These are phyloP conservation scores for Nicotiana tabacum DNA, from an alignment of 257 asterid species.

Conservation along the genomic window DNA sequence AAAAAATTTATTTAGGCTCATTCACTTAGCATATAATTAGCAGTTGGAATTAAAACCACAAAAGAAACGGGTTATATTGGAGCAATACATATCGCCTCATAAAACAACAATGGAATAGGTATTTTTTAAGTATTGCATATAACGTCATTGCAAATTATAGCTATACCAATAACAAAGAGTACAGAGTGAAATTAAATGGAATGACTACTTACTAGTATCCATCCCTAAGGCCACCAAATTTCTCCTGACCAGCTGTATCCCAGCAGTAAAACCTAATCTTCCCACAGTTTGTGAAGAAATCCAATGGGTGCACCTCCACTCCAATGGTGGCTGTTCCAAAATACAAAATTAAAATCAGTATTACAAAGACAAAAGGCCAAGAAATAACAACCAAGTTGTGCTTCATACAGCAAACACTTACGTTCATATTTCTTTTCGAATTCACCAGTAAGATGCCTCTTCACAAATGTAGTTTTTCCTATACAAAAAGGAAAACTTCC, in stretches of 20 bases:
- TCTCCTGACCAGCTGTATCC: constrained; percentile 97
- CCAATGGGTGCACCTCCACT: constrained; percentile 87
- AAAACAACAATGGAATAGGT: no score
- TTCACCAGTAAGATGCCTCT: constrained; percentile 91
- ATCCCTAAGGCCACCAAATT: constrained; percentile 91
- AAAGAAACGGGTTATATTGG: not conserved
- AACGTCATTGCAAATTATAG: not conserved
- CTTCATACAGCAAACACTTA: constrained; percentile 23
- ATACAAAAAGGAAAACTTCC: not conserved
- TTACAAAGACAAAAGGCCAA: not conserved
- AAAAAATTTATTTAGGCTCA: not conserved
- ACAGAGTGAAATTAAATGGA: not conserved
- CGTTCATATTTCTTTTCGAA: constrained; percentile 94
- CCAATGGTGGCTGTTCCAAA: constrained; percentile 67
- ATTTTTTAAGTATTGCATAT: not conserved
- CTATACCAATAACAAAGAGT: not conserved
- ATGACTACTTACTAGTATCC: constrained; percentile 76
- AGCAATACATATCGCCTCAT: not conserved
- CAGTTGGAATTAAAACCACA: not conserved
- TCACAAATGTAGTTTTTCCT: constrained; percentile 91
- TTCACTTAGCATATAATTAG: not conserved
- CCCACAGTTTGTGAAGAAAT: constrained; percentile 78
- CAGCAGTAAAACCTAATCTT: constrained; percentile 79
- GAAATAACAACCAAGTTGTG: not conserved
- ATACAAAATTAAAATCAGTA: not conserved